These are phyloP conservation scores for Penicillium soppii DNA, from an alignment of 495 filamentous ascomycete genomes.

Conservation along the genomic window DNA sequence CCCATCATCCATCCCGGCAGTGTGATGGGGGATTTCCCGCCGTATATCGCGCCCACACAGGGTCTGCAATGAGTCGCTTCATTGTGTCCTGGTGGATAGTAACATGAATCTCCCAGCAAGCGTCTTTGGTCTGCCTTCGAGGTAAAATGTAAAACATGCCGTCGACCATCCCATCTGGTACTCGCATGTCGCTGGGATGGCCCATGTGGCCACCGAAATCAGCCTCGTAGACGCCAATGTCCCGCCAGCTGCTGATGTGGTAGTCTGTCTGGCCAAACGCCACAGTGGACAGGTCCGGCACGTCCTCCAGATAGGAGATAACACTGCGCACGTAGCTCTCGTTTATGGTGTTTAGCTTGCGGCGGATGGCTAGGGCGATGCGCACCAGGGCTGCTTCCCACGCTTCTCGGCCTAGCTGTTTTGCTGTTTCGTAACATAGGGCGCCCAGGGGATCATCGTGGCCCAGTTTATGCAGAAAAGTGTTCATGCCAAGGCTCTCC, in stretches of 20 bases:
- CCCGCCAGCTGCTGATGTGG: not conserved
- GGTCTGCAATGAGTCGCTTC: not conserved
- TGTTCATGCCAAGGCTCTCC: not conserved
- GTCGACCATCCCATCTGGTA: not conserved
- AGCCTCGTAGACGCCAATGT: not conserved
- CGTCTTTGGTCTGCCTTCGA: not conserved
- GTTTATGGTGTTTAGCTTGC: not conserved
- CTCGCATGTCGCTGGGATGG: not conserved
- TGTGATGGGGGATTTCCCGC: not conserved
- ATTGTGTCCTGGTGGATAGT: not conserved
- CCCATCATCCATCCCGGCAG: not conserved
- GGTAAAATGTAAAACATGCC: not conserved
- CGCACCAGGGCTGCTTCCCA: not conserved
- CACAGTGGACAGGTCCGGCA: not conserved
- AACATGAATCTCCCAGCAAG: not conserved
- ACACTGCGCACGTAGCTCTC: not conserved
- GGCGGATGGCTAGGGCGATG: not conserved
- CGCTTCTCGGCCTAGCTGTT: not conserved
- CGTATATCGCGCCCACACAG: not conserved
- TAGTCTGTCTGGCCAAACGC: not conserved
- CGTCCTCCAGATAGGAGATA: not conserved
- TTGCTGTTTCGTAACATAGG: not conserved
- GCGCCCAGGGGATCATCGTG: not conserved
- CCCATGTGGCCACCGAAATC: not conserved
- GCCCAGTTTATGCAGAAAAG: not conserved